Base-by-base conservation (phyloP, 257 asterid genomes). In the Datura wrightii region DNA sequence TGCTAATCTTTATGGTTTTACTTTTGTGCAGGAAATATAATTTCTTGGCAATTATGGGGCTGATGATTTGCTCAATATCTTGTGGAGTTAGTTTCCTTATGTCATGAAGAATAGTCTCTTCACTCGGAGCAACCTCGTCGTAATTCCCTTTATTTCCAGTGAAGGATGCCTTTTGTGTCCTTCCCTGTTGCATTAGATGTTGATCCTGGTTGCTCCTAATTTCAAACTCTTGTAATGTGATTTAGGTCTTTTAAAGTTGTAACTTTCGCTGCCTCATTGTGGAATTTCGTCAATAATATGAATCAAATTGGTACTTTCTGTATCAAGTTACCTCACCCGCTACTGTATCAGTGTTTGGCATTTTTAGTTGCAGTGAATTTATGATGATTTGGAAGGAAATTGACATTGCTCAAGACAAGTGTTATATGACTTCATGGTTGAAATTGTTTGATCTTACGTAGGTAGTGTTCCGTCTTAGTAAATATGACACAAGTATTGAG, bases 11-110 rank as follows among this genome's bases (percentile, higher is more conserved):
- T 54, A 24, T 74, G 14, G 44, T 59, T 72, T 85, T 59, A 34
- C 65, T 53, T 50, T 6, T 41, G n/a, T 80, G 90, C 99, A 96
- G 98, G 94, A 93, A 85, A 84, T 96, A 87, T 39, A 88, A 89
- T 19, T 92, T 89, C 90, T 0, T 92, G 71, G 93, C 93, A 18
- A 7, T 92, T 39, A 5, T 88, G 3, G 98, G 96, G 66, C 95
- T 96, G 42, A 42, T 65, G 84, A 5, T 89, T 79, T 91, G 92
- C 92, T 36, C 97, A 1, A 84, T 92, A 39, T 96, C 98, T 4
- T 87, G 82, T 58, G 99, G 93, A 55, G 84, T 95, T 81, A 88
- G 71, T 83, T 82, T 94, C 87, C 88, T 95, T 3, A 81, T 19
- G 31, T 88, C 89, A n/a, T 94, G 84, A 86, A 53, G 24, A 24